Evolutionary conservation across 106 monocot species (phyloP).

Genomic region (Platanthera zijinensis): DNA sequence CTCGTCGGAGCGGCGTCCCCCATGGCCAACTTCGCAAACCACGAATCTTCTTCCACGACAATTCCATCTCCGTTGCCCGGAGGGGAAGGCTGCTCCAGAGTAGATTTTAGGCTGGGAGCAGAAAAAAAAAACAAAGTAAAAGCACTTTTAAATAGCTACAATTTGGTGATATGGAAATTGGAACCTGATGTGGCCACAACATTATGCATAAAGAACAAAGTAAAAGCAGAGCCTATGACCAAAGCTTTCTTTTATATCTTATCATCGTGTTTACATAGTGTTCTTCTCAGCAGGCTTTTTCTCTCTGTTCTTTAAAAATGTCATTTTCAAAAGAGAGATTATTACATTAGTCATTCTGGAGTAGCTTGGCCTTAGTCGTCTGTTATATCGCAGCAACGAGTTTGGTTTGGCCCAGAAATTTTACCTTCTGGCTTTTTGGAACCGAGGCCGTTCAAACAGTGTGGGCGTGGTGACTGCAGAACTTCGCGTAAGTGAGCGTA

Average conservation of each 20-base stretch:
- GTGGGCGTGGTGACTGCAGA: no score
- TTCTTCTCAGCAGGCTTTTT: no score
- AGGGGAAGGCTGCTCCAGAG: background rate
- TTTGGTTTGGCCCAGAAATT: no score
- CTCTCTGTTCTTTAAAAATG: slow-evolving; percentile 1
- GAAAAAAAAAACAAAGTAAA: background rate
- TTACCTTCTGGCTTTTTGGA: no score
- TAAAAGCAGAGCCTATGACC: background rate
- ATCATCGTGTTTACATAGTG: background rate
- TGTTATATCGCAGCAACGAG: no score
- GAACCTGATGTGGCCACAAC: background rate
- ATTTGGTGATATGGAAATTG: background rate
- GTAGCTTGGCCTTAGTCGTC: no score
- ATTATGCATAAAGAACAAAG: slow-evolving; percentile 6
- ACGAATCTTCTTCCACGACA: background rate
- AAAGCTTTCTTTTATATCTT: background rate
- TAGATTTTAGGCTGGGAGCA: slow-evolving; percentile 1
- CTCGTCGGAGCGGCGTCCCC: background rate
- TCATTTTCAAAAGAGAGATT: background rate
- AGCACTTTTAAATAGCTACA: background rate
- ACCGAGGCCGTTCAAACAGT: no score
- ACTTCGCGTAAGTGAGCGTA: no score
- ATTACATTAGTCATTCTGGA: no score
- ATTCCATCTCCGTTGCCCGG: background rate
- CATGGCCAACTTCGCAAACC: slow-evolving; percentile 8